A percentile compares a stretch with the other conserved stretches of the same genome.
Conservation (phyloP, 768 basidiomycete genomes). For the Serendipita sp. region DNA sequence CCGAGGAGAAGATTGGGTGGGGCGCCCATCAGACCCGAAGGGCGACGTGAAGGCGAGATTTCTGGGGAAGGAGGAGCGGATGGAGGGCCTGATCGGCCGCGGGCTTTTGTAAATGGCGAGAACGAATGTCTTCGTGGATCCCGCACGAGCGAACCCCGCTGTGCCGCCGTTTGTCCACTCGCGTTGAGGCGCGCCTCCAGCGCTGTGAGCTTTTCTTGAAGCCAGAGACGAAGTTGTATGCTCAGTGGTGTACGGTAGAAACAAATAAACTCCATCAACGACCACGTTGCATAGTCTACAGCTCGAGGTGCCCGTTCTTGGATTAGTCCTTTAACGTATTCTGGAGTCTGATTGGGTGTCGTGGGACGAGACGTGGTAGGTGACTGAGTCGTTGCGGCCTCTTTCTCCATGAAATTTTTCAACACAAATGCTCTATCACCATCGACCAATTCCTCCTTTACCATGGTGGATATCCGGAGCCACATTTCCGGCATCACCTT, state of each 20-base stretch:
- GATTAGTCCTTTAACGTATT: constrained; percentile 14
- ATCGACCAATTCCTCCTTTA: constrained; percentile 35
- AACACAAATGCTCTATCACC: constrained; percentile 51
- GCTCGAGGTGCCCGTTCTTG: constrained; percentile 30
- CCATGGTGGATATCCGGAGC: constrained; percentile 25
- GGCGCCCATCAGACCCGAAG: constrained; percentile 9
- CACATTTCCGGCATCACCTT: constrained; percentile 41
- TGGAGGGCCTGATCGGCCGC: constrained; percentile 27
- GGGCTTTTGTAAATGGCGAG: constrained; percentile 42
- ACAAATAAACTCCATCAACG: constrained; percentile 49
- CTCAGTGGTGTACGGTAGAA: constrained; percentile 45
- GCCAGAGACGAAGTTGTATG: constrained; percentile 48
- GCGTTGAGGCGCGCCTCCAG: constrained; percentile 28
- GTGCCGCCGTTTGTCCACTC: not conserved
- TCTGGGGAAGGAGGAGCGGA: constrained; percentile 29
- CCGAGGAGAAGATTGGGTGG: not conserved
- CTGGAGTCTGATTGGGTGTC: constrained; percentile 15
- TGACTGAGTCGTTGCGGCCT: constrained; percentile 33
- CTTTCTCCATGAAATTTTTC: constrained; percentile 16
- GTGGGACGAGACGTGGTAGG: not conserved
- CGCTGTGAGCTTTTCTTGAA: constrained; percentile 44
- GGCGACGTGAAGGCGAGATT: constrained; percentile 27
- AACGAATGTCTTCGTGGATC: constrained; percentile 30
- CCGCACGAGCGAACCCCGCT: constrained; percentile 13
- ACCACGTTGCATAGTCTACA: constrained; percentile 61